phyloP scores from a whole-genome alignment of 306 rosid genomes.

The Luffa aegyptiaca region DNA sequence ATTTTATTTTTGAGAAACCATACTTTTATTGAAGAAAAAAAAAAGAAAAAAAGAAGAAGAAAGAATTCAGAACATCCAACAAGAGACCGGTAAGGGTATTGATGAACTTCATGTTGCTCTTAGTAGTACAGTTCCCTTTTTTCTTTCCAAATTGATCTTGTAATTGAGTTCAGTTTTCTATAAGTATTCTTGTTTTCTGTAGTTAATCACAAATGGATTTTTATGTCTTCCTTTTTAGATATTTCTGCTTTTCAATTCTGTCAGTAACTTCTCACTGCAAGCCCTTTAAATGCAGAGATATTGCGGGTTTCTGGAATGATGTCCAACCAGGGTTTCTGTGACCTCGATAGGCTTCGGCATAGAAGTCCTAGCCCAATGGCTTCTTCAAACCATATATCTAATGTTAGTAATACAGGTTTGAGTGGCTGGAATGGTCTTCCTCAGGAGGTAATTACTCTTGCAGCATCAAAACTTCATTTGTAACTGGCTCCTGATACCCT shows the following conservation, averaged over 20 bases:
- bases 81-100: too few species aligned
- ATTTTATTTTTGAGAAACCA: too few species aligned
- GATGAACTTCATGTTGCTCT: not conserved
- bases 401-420: slow-evolving; percentile 65
- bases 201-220: not conserved
- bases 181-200: not conserved
- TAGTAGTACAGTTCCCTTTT: not conserved
- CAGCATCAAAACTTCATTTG: slow-evolving; percentile 3
- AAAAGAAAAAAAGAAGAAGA: too few species aligned
- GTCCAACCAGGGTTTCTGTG: slow-evolving; percentile 97
- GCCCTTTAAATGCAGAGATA: slow-evolving; percentile 58
- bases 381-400: slow-evolving; percentile 79
- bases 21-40: too few species aligned
- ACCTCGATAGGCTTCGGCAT: slow-evolving; percentile 90
- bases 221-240: not conserved
- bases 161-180: not conserved
- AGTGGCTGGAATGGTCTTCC: slow-evolving; percentile 89
- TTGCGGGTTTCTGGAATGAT: slow-evolving; percentile 87
- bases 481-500: not conserved
- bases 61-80: too few species aligned
- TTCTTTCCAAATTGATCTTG: not conserved
- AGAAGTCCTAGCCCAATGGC: slow-evolving; percentile 99
- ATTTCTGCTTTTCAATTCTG: not conserved
- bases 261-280: not conserved
- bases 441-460: slow-evolving; percentile 53